phyloP scores from a whole-genome alignment of 164 flowering plant species.

The Magnolia kwangsiensis region DNA sequence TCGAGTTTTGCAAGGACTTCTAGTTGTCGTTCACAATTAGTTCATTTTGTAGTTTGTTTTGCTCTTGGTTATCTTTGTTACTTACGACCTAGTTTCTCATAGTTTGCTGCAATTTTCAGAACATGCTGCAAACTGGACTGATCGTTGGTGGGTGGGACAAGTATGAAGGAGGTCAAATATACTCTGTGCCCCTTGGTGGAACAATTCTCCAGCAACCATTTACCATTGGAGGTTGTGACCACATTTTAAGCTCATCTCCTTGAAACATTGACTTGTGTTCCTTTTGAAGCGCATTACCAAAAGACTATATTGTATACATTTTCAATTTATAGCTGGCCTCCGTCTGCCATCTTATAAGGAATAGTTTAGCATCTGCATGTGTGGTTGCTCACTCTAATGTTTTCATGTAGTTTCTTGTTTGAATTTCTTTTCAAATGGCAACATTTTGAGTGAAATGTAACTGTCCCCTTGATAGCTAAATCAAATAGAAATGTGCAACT shows the following conservation, averaged over 20 bases:
- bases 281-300: too few species aligned
- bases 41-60: neutral
- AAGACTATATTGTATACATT: too few species aligned
- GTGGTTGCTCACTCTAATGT: too few species aligned
- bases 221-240: constrained; percentile 77
- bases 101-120: constrained; percentile 37
- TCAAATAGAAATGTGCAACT: too few species aligned
- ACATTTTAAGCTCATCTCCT: neutral
- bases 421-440: too few species aligned
- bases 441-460: too few species aligned
- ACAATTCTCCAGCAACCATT: constrained; percentile 89
- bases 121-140: constrained; percentile 79
- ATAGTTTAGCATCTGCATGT: too few species aligned
- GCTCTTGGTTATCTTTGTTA: neutral
- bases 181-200: constrained; percentile 84
- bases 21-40: neutral
- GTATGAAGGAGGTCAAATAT: constrained; percentile 87
- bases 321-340: too few species aligned
- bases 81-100: neutral
- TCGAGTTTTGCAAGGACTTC: too few species aligned
- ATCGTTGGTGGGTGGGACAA: constrained; percentile 99
- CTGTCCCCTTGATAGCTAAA: too few species aligned
- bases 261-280: neutral
- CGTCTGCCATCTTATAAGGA: too few species aligned
- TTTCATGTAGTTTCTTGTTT: too few species aligned